Percentiles rank a stretch among this genome's conserved stretches.
Conservation (phyloP, 257 asterid genomes). For the Jacaranda mimosifolia region DNA sequence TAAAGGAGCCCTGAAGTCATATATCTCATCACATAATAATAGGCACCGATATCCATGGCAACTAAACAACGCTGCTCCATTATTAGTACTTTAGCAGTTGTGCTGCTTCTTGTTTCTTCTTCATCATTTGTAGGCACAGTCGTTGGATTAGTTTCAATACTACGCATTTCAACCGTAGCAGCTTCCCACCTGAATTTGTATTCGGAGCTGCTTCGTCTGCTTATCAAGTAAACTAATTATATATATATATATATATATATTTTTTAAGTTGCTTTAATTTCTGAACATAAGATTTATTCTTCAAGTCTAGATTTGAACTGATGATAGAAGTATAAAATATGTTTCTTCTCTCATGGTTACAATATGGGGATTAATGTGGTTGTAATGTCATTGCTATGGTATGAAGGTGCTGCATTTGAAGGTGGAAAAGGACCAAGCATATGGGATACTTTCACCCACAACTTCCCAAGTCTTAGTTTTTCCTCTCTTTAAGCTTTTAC, state of each 20-base stretch:
- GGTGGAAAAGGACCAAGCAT: constrained; percentile 44
- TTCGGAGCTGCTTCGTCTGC: constrained; percentile 48
- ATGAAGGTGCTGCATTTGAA: constrained; percentile 43
- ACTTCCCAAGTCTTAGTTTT: constrained; percentile 43
- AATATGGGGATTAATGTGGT: neutral
- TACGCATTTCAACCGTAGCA: constrained; percentile 2
- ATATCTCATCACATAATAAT: no score
- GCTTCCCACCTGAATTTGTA: constrained; percentile 38
- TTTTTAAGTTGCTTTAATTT: no score
- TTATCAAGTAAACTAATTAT: constrained; percentile 29
- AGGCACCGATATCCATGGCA: no score
- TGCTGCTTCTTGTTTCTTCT: no score
- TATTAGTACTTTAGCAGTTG: no score
- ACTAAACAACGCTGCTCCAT: no score
- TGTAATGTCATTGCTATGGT: neutral
- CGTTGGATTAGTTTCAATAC: neutral
- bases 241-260: no score
- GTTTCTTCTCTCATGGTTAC: no score
- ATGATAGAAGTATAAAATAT: no score
- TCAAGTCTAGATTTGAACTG: no score
- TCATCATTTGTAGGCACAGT: neutral
- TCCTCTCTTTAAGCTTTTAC: neutral
- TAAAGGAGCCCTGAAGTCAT: no score
- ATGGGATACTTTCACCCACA: constrained; percentile 41
- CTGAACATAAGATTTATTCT: no score